These are phyloP conservation scores for Sporothrix brasiliensis DNA, from an alignment of 2,329 filamentous ascomycete genomes.

Conservation along the genomic window DNA sequence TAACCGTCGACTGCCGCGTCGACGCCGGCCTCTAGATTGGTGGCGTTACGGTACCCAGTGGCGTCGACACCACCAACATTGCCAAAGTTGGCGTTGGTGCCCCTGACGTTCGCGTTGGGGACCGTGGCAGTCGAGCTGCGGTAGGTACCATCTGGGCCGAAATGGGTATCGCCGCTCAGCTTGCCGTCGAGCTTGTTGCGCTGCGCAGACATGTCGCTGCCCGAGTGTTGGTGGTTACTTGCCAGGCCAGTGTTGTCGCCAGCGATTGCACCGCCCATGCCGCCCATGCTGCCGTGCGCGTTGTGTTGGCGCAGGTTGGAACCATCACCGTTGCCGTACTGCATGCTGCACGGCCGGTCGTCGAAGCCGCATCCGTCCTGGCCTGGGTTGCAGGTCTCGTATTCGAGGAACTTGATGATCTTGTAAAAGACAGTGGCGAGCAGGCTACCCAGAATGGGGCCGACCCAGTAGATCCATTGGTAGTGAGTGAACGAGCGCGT, in stretches of 20 bases:
- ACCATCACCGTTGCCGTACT: slow-evolving; percentile 42
- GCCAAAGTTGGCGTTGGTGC: background rate
- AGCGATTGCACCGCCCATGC: background rate
- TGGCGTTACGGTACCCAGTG: slow-evolving; percentile 25
- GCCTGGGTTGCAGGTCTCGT: slow-evolving; percentile 54
- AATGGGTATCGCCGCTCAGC: slow-evolving; percentile 34
- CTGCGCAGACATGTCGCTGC: slow-evolving; percentile 20
- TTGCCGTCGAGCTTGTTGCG: slow-evolving; percentile 26
- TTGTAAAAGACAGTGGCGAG: slow-evolving; percentile 56
- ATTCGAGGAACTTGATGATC: slow-evolving; percentile 55
- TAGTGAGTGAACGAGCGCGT: slow-evolving; percentile 48
- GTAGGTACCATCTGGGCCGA: background rate
- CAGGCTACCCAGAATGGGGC: slow-evolving; percentile 54
- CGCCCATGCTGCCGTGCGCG: slow-evolving; percentile 18
- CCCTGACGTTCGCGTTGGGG: background rate
- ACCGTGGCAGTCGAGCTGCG: slow-evolving; percentile 6
- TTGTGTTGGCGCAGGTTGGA: background rate
- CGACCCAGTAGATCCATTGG: slow-evolving; percentile 61
- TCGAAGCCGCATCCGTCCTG: slow-evolving; percentile 46
- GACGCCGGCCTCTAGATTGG: slow-evolving; percentile 26
- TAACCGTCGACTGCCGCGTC: background rate
- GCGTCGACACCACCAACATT: background rate
- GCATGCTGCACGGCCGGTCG: slow-evolving; percentile 39
- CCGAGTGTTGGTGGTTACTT: slow-evolving; percentile 24
- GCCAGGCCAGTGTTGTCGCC: background rate